Conservation (phyloP, 352 stramenopile species). For the Elongisporangium prolatum region DNA sequence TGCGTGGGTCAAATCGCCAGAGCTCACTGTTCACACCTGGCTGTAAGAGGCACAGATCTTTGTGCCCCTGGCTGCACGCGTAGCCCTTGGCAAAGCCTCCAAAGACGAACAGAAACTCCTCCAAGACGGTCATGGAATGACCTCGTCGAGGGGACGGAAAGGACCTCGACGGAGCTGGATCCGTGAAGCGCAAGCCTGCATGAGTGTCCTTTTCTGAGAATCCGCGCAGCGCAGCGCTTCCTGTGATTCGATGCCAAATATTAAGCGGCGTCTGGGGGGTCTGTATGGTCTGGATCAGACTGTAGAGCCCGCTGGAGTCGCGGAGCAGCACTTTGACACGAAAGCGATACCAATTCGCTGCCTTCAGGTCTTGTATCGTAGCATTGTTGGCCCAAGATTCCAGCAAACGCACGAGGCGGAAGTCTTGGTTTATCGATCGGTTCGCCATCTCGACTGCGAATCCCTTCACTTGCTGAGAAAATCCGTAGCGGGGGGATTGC, state of each 20-base stretch:
- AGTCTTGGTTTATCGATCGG: slow-evolving; percentile 50
- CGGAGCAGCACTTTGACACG: slow-evolving; percentile 45
- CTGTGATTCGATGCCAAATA: slow-evolving; percentile 26
- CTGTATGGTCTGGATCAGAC: slow-evolving; percentile 20
- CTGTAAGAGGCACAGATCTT: slow-evolving; percentile 29
- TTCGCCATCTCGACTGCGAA: slow-evolving; percentile 64
- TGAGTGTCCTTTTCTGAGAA: slow-evolving; percentile 27
- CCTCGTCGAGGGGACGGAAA: slow-evolving; percentile 54
- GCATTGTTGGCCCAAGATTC: slow-evolving; percentile 10
- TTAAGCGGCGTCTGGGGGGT: slow-evolving; percentile 34
- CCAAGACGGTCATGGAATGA: slow-evolving; percentile 48
- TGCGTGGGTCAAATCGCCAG: slow-evolving; percentile 56
- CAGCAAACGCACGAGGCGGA: slow-evolving; percentile 33
- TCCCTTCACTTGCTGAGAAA: slow-evolving; percentile 31
- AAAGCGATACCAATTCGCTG: slow-evolving; percentile 42
- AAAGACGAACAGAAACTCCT: slow-evolving; percentile 58
- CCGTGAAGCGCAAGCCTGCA: slow-evolving; percentile 25
- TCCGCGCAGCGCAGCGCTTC: slow-evolving; percentile 20
- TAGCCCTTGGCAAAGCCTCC: slow-evolving; percentile 56
- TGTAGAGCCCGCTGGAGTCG: slow-evolving; percentile 30
- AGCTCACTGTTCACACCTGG: slow-evolving; percentile 57
- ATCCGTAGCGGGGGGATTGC: slow-evolving; percentile 30
- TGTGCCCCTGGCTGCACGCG: slow-evolving; percentile 42
- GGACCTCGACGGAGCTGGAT: slow-evolving; percentile 20
- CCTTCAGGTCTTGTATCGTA: slow-evolving; percentile 19